These are phyloP conservation scores for Eucalyptus paniculata DNA, from an alignment of 345 rosid species.

Conservation along the genomic window DNA sequence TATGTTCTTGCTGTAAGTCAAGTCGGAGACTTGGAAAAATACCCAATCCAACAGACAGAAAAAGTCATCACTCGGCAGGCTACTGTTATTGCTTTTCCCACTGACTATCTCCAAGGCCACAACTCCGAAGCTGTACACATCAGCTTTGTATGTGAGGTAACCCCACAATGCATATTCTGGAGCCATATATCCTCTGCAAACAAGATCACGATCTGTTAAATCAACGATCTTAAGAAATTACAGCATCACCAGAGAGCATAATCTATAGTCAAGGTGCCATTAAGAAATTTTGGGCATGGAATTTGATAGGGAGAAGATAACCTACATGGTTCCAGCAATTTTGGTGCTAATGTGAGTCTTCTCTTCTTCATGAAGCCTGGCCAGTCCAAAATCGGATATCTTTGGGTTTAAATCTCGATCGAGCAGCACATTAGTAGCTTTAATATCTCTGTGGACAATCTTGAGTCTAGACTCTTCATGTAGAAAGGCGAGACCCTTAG, in stretches of 20 bases:
- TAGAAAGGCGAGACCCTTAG: slow-evolving; percentile 49
- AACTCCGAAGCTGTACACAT: slow-evolving; percentile 29
- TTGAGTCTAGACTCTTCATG: slow-evolving; percentile 41
- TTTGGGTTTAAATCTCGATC: slow-evolving; percentile 37
- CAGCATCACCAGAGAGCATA: background rate
- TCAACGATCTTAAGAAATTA: background rate
- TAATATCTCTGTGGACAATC: slow-evolving; percentile 61
- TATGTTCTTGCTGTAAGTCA: background rate
- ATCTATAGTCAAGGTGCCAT: too few relatives aligned
- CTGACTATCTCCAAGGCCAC: slow-evolving; percentile 20
- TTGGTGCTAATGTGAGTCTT: slow-evolving; percentile 45
- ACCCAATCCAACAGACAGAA: slow-evolving; percentile 29
- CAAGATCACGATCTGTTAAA: background rate
- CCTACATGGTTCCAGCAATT: slow-evolving; percentile 62
- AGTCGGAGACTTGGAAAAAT: background rate
- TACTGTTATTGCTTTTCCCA: slow-evolving; percentile 12
- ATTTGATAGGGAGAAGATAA: background rate
- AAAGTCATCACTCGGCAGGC: background rate
- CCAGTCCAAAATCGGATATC: slow-evolving; percentile 62
- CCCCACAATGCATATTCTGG: slow-evolving; percentile 35
- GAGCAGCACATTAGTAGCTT: slow-evolving; percentile 44
- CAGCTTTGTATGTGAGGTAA: slow-evolving; percentile 19
- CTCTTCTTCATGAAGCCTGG: slow-evolving; percentile 34
- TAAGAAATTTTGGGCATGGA: background rate
- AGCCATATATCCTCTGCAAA: slow-evolving; percentile 31